Evolutionary conservation across 495 filamentous ascomycete genomes (phyloP).

Genomic region (Hypoxylon trugodes): DNA sequence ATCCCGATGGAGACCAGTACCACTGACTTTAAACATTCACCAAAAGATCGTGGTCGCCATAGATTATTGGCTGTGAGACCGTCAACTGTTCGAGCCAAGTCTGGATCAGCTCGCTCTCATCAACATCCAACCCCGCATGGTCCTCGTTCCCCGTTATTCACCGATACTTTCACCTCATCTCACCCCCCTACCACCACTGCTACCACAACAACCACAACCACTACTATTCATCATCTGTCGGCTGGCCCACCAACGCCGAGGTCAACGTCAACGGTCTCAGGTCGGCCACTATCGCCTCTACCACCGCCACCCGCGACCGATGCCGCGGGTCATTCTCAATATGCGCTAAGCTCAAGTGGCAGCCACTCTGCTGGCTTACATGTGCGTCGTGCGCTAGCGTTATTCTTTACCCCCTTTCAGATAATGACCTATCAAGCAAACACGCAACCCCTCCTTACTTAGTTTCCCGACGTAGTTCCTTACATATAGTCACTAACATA

Average conservation of each 20-base stretch:
- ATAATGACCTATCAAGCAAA: neutral
- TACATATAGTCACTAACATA: neutral
- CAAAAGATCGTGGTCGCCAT: slow-evolving; percentile 30
- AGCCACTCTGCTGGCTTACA: slow-evolving; percentile 8
- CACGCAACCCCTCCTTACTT: too few relatives aligned
- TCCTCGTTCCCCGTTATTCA: slow-evolving; percentile 27
- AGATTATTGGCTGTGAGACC: slow-evolving; percentile 32
- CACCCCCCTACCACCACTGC: too few relatives aligned
- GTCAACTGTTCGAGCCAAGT: slow-evolving; percentile 21
- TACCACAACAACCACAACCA: too few relatives aligned
- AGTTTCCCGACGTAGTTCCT: slow-evolving; percentile 1
- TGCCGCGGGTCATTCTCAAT: slow-evolving; percentile 12
- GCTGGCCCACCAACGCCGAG: slow-evolving; percentile 11
- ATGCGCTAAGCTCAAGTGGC: slow-evolving; percentile 23
- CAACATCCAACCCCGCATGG: slow-evolving; percentile 27
- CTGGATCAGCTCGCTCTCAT: slow-evolving; percentile 20
- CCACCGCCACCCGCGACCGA: slow-evolving; percentile 5
- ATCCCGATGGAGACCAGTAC: slow-evolving; percentile 32
- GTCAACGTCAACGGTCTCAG: slow-evolving; percentile 2
- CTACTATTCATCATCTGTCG: slow-evolving; percentile 5
- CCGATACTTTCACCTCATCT: slow-evolving; percentile 18
- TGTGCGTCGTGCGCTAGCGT: neutral
- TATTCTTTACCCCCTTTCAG: slow-evolving; percentile 5
- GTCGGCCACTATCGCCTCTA: slow-evolving; percentile 16
- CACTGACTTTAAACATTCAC: slow-evolving; percentile 16